These are phyloP conservation scores for Erodium texanum DNA, from an alignment of 441 rosid species.

Conservation along the genomic window DNA sequence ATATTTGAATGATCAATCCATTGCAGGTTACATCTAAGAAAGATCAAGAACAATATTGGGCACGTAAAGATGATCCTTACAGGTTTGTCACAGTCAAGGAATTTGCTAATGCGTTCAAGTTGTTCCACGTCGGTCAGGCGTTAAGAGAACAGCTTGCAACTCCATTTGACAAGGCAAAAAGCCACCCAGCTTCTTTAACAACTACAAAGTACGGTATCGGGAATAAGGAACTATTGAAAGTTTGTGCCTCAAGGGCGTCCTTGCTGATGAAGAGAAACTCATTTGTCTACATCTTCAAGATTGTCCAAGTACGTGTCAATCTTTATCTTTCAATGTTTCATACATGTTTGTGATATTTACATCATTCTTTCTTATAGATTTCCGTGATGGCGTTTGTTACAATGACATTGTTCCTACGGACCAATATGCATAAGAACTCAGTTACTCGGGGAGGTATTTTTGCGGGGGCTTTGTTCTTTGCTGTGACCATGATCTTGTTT, in stretches of 20 bases:
- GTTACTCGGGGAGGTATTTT: slow-evolving; percentile 42
- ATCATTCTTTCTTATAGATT: slow-evolving; percentile 34
- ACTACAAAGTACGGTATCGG: slow-evolving; percentile 54
- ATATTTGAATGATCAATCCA: background rate
- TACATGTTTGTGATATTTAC: background rate
- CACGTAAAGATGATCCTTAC: slow-evolving; percentile 42
- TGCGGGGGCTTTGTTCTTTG: slow-evolving; percentile 53
- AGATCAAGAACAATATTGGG: slow-evolving; percentile 84
- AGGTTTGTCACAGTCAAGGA: slow-evolving; percentile 48
- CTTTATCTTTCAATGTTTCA: background rate
- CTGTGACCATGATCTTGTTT: slow-evolving; percentile 41
- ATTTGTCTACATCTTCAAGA: slow-evolving; percentile 67
- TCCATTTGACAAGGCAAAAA: slow-evolving; percentile 51
- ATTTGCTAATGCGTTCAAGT: slow-evolving; percentile 62
- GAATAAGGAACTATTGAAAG: slow-evolving; percentile 47
- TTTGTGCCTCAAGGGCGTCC: slow-evolving; percentile 56
- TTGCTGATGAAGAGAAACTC: slow-evolving; percentile 85
- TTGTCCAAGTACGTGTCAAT: slow-evolving; percentile 41
- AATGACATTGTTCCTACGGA: slow-evolving; percentile 61
- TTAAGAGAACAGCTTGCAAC: slow-evolving; percentile 42
- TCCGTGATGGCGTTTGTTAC: slow-evolving; percentile 29
- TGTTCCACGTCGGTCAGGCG: slow-evolving; percentile 49
- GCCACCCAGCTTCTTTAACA: slow-evolving; percentile 69
- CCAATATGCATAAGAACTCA: slow-evolving; percentile 41
- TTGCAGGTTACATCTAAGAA: slow-evolving; percentile 82